Base-by-base conservation (phyloP, 768 basidiomycete species). In the Kwoniella mangroviensis region DNA sequence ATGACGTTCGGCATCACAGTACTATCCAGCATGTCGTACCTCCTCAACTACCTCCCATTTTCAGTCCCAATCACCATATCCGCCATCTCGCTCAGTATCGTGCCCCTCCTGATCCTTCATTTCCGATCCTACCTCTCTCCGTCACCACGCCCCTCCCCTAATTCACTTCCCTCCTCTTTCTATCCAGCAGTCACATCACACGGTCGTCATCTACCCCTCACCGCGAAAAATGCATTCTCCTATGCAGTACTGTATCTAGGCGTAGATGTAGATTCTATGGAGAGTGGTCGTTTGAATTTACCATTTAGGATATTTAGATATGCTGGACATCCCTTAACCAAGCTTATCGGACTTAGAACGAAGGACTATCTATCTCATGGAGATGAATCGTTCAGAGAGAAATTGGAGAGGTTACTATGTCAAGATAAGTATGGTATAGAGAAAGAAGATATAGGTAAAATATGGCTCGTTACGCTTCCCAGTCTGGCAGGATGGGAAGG, bases 391-490 rank as follows among this genome's bases (percentile, higher is more conserved):
- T 63, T 73, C 22, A 22, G 75, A 61, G 61, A 26, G 12, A 74
- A 75, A 42, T 22, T 74, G 28, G 67, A 70, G 24, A 17, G 9
- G 19, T 53, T 80, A 2, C 26, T 77, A 26, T 13, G 7, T 10
- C 19, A 49, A 7, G n/a, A 53, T 19, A 43, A 61, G 4, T 26
- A 63, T 42, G 71, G 68, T 0, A 34, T 74, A 28, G 28, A 45
- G 9, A n/a, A 28, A 11, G 62, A 63, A 4, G 49, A 67, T 0
- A 58, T 90, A 5, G 82, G 85, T 6, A 88, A 88, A 68, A 86
- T 87, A 0, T 92, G 90, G 89, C 87, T 91, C 85, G 84, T 91
- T 82, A 90, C 90, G 2, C 90, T 91, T 88, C 90, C 90, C 3
- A 88, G 86, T 63, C 87, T 88, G 62, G 68, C 89, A 34, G 90